Base-by-base conservation (phyloP, 306 rosid genomes). In the Hippophae tibetana region DNA sequence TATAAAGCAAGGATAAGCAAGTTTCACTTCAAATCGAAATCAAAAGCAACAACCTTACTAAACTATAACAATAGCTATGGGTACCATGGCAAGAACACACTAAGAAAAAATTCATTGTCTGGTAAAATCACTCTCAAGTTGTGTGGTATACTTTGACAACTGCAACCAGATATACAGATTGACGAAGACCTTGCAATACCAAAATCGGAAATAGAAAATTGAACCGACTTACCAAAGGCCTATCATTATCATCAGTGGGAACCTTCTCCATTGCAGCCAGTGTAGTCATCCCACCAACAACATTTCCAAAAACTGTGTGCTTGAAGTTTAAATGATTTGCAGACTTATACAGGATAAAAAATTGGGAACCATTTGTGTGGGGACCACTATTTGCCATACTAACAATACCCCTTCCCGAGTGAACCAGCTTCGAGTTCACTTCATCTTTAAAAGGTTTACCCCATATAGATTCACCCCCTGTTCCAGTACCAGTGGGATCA, bases 381-480 rank as follows among this genome's bases (percentile, higher is more conserved):
- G 97, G 95, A 2, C 95, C 97, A 79, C 99, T 88, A 69, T 93
- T 93, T 49, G 99, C 97, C 99, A 93, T 88, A 69, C 99, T 93
- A 65, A 93, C 97, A 61, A 88, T 81, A 46, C 97, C 99, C 72
- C 97, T 82, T 44, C 97, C 97, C 47, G 95, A 82, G 80, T 93
- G 99, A 68, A 86, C 57, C 72, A 88, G 71, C 85, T 93, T 93
- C 66, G 99, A 93, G 84, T 93, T 82, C 31, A 84, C 70, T 72
- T 93, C 99, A 77, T 86, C 94, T 18, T 93, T 93, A 69, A 88
- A 93, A 58, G 95, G 94, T 63, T 83, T 81, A 66, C 90, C 97
- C 97, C 99, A 92, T 69, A 92, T 86, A 9, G 99, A 92, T 82
- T 92, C 96, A 14, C 97, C 99, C 5, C 99, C 99, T 71, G 42